phyloP scores from a whole-genome alignment of 2,329 filamentous ascomycete species.

The Aspergillus japonicus region DNA sequence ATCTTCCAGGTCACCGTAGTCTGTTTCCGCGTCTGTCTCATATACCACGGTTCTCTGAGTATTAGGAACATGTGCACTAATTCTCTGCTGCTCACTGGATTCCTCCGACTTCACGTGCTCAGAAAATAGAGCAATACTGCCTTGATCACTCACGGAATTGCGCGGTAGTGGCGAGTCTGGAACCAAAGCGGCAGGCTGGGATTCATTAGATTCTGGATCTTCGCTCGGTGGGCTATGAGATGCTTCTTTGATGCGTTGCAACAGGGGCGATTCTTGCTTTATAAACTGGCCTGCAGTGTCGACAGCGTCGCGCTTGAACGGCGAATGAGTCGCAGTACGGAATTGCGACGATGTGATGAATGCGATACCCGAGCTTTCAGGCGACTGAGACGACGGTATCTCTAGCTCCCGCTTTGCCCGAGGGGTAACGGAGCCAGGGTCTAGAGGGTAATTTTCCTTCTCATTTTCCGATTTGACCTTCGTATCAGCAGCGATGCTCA shows the following conservation, averaged over 20 bases:
- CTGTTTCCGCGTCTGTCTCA: constrained; percentile 44
- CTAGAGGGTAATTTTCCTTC: background rate
- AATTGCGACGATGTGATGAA: constrained; percentile 40
- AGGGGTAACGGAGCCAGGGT: constrained; percentile 31
- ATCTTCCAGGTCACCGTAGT: constrained; percentile 32
- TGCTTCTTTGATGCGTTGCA: constrained; percentile 3
- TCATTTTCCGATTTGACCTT: constrained; percentile 1
- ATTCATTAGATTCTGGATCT: background rate
- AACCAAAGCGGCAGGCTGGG: background rate
- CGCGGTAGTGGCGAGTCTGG: background rate
- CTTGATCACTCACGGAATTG: background rate
- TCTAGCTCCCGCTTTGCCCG: constrained; percentile 32
- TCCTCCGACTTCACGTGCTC: background rate
- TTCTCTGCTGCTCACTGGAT: background rate
- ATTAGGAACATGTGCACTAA: constrained; percentile 7
- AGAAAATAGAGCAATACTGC: background rate
- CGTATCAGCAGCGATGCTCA: constrained; percentile 12
- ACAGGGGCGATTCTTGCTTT: constrained; percentile 23
- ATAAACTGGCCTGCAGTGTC: constrained; percentile 7
- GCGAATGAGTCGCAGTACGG: constrained; percentile 27
- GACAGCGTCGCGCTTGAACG: constrained; percentile 20
- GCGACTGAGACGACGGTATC: constrained; percentile 45
- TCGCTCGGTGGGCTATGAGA: constrained; percentile 5
- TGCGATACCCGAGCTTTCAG: constrained; percentile 41
- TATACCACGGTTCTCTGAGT: constrained; percentile 38